Evolutionary conservation across 2,329 filamentous ascomycete genomes (phyloP), one percentile per base, ranked within the genome.

Genomic region (Hypoxylon sp.): DNA sequence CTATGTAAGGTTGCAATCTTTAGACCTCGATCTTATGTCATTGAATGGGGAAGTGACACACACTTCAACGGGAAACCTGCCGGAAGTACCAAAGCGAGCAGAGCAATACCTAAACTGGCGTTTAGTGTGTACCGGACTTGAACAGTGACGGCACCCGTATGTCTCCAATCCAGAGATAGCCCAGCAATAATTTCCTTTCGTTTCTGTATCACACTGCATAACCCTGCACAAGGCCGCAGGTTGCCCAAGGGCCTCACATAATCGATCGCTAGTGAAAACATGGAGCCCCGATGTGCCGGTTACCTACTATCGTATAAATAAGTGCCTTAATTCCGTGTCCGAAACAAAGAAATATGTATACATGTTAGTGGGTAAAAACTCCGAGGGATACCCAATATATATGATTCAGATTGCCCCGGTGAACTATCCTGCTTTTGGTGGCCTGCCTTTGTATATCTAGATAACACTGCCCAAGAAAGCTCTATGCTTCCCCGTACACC

Each of bases 181-280:
- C 8, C n/a, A 22, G 30, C 50, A 31, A 11, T 37, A 25, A 54
- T 31, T 37, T 54, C 31, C 50, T 35, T 54, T 25, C 50, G 17
- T 44, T 44, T 42, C 37, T 42, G 40, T 48, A 57, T 57, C 54
- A 51, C 53, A 17, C 20, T 64, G 61, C 61, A 64, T 64, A 58
- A 51, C 25, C 25, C 31, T 64, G 54, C 46, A 46, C 33, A 51
- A 44, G 46, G 22, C 20, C 25, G 10, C 31, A 48, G 25, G 53
- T 50, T 50, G 22, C 31, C 17, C 25, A 42, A 42, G 25, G 25
- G 40, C 37, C 30, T 61, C 50, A 55, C 40, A 49, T 61, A 46
- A 37, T 46, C 50, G 14, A 61, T 20, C 56, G 14, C 44, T 51
- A 42, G 37, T 60, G 42, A 57, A 50, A 17, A 11, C 25, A 25